Conservation (phyloP, 306 rosid species). For the Acacia acuminata region DNA sequence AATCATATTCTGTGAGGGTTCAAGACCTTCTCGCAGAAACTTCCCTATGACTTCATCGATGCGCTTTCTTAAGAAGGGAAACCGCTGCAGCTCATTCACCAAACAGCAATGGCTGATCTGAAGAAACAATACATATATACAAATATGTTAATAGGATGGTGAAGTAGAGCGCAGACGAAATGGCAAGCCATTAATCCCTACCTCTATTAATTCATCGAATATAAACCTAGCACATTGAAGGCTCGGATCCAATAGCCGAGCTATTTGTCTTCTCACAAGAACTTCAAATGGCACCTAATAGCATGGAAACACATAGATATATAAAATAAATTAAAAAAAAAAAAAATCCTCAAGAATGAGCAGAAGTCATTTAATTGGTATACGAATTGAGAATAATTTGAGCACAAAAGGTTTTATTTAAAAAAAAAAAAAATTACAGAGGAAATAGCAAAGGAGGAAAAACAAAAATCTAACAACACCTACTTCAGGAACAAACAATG, state of each 20-base stretch:
- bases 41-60: constrained; percentile 76
- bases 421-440: neutral
- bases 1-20: constrained; percentile 90
- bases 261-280: constrained; percentile 81
- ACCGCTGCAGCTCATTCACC: constrained; percentile 80
- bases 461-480: constrained; percentile 32
- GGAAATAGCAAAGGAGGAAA: neutral
- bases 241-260: constrained; percentile 90
- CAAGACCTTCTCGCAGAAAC: constrained; percentile 88
- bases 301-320: constrained; percentile 15
- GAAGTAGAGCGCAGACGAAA: neutral
- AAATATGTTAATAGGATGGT: too few relatives aligned
- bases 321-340: too few relatives aligned
- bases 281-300: constrained; percentile 91
- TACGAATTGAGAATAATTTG: neutral
- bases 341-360: constrained; percentile 4
- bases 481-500: constrained; percentile 95
- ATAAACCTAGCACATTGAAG: constrained; percentile 97
- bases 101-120: constrained; percentile 92
- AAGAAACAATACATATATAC: neutral
- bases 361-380: constrained; percentile 1
- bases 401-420: neutral
- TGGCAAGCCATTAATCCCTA: constrained; percentile 30
- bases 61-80: constrained; percentile 74
- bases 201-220: constrained; percentile 90